Evolutionary conservation across 2,329 filamentous ascomycete species (phyloP), one percentile per base, ranked within the genome.

Genomic region (Incumbomyces delicatus): DNA sequence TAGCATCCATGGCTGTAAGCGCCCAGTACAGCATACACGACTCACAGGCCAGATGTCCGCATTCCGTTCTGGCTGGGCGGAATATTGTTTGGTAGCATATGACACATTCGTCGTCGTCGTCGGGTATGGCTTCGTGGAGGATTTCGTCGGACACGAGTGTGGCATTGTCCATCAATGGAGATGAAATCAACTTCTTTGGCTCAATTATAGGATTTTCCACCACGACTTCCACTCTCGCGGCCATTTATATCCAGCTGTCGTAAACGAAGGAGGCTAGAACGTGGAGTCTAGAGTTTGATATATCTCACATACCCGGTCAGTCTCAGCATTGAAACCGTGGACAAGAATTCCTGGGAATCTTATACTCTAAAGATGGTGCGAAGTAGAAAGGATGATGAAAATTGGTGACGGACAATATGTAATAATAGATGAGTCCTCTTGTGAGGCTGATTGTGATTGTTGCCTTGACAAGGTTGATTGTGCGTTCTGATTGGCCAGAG

Each of bases 21-120:
- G 50, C 48, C 54, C 54, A 57, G 16, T 52, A 44, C n/a, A 51
- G 43, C 54, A 57, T 57, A 35, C 54, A 57, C 12, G 49, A 37
- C 39, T 54, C 51, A 40, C 53, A 57, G 5, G 51, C 44, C 6
- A 48, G 50, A 38, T 57, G 53, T 32, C 49, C 50, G 36, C 54
- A 55, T 36, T 44, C 40, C 17, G 54, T 55, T 17, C 43, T 49
- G 8, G 52, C 53, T 5, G 54, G 54, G 13, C 47, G 45, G 42
- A 52, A 54, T 16, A 57, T 41, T 17, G 54, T 50, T 16, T 47
- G 44, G 35, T 50, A 44, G 41, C 54, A 55, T 14, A 57, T 53
- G 11, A 53, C 42, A 44, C 54, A 55, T 8, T 52, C 46, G 41
- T 57, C 53, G 44, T 55, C 54, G 2, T 48, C 33, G 34, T 45